phyloP scores from a whole-genome alignment of 768 basidiomycete species.

The Pisolithus microcarpus region DNA sequence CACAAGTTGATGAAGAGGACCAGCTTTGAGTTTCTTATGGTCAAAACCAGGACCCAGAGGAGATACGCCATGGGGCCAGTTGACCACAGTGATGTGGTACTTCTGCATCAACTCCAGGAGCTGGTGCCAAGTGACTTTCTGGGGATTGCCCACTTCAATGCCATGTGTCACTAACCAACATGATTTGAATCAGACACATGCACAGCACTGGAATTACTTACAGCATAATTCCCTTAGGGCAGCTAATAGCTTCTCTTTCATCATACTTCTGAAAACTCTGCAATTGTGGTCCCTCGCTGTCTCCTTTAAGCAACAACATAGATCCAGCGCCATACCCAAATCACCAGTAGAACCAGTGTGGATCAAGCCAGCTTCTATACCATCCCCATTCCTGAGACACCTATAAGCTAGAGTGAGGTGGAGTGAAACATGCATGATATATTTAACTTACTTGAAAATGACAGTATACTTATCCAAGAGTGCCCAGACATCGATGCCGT shows the following conservation, averaged over 20 bases:
- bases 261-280: too few relatives aligned
- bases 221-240: background rate
- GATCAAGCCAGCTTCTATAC: background rate
- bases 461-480: background rate
- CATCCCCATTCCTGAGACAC: slow-evolving; percentile 1
- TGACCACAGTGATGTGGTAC: background rate
- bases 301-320: background rate
- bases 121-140: background rate
- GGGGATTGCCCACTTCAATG: background rate
- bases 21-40: background rate
- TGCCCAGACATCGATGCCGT: background rate
- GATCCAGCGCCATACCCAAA: background rate
- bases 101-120: background rate
- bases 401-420: background rate
- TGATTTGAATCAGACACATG: too few relatives aligned
- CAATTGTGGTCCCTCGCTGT: background rate
- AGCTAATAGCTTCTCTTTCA: background rate
- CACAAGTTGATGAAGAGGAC: background rate
- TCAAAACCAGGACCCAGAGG: background rate
- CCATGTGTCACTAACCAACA: background rate
- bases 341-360: background rate
- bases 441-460: background rate
- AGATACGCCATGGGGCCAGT: background rate
- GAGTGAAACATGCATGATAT: background rate
- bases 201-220: background rate